phyloP scores from a whole-genome alignment of 805 yeast species.

The Nakazawaea anatomiae region DNA sequence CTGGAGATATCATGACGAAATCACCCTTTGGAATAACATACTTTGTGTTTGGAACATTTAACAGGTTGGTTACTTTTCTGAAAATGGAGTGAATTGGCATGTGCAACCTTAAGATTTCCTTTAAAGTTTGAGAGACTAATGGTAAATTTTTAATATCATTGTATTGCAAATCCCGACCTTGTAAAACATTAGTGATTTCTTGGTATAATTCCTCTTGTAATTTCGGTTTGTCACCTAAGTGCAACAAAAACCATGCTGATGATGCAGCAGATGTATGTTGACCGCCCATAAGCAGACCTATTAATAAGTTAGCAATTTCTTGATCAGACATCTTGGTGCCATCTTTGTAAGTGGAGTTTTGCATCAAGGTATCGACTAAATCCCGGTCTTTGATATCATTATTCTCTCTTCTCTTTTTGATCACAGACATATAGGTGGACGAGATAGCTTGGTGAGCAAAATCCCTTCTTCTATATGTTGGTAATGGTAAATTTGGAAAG shows the following conservation, averaged over 20 bases:
- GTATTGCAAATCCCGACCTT: conserved; percentile 62
- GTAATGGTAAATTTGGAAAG: conserved; percentile 89
- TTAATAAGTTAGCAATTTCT: conserved; percentile 88
- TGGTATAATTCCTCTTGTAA: conserved; percentile 75
- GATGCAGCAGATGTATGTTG: conserved; percentile 98
- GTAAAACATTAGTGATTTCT: conserved; percentile 65
- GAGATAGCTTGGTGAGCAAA: conserved; percentile 80
- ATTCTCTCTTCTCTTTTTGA: conserved; percentile 62
- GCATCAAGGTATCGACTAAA: conserved; percentile 82
- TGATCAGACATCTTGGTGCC: conserved; percentile 93
- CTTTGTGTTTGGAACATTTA: conserved; percentile 66
- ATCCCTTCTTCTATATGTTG: conserved; percentile 74
- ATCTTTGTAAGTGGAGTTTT: conserved; percentile 81
- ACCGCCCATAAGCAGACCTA: conserved; percentile 98
- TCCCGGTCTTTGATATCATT: conserved; percentile 83
- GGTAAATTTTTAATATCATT: conserved; percentile 82
- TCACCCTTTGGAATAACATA: conserved; percentile 87
- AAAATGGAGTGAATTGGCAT: conserved; percentile 95
- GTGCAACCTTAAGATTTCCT: conserved; percentile 93
- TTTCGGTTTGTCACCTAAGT: conserved; percentile 82
- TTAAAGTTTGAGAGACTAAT: conserved; percentile 75
- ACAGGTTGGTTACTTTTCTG: conserved; percentile 77
- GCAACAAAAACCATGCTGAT: conserved; percentile 90
- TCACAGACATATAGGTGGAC: conserved; percentile 72
- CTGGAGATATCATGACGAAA: conserved; percentile 89